Percentiles rank a stretch among this genome's conserved stretches.
Evolutionary conservation across 1,284 basidiomycete species (phyloP).

Genomic region (Ceratobasidium sp.): DNA sequence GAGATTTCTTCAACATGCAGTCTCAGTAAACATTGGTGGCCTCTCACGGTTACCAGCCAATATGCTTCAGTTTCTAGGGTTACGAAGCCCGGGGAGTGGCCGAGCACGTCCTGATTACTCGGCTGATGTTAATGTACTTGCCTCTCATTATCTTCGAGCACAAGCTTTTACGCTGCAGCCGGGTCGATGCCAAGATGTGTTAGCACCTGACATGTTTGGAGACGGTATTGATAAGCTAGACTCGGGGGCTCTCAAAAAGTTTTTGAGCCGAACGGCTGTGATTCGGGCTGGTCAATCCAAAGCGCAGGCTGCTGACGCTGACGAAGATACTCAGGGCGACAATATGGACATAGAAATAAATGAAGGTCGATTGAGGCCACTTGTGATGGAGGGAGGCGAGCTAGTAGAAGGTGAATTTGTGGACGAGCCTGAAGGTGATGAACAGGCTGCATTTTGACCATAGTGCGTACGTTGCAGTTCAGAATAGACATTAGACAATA

Average conservation of each 20-base stretch:
- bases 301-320: background rate
- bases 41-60: background rate
- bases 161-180: background rate
- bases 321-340: background rate
- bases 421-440: background rate
- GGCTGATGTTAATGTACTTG: constrained; percentile 20
- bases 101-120: background rate
- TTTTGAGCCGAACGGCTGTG: background rate
- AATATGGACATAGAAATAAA: background rate
- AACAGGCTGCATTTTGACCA: background rate
- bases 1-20: background rate
- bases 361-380: background rate
- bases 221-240: background rate
- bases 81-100: background rate
- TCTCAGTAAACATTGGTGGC: background rate
- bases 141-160: constrained; percentile 9
- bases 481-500: too few relatives aligned
- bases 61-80: background rate
- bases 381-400: background rate
- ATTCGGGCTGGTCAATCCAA: background rate
- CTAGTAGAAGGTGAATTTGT: background rate
- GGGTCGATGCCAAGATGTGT: background rate
- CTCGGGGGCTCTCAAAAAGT: background rate
- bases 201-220: constrained; percentile 5
- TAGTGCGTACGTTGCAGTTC: background rate